Percentiles rank a stretch among this genome's conserved stretches.
phyloP scores from a whole-genome alignment of 23 red algal genomes.

The Porphyridium purpureum region DNA sequence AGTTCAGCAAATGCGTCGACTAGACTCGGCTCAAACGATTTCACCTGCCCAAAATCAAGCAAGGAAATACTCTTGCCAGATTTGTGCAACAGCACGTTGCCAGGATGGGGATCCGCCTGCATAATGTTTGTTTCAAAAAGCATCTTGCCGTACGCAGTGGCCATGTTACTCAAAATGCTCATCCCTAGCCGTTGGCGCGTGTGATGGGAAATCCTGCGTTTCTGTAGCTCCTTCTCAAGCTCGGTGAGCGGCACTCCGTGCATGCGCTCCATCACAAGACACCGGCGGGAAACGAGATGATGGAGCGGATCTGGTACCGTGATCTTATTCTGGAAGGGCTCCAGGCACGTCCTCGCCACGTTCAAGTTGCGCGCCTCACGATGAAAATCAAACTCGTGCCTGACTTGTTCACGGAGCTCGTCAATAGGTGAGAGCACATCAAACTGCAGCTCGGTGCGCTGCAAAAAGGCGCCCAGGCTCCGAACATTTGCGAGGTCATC shows the following conservation, averaged over 20 bases:
- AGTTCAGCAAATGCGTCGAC: neutral
- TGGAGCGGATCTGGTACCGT: slow-evolving; percentile 20
- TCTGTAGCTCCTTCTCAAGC: slow-evolving; percentile 9
- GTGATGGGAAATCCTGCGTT: slow-evolving; percentile 6
- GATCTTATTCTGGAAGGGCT: slow-evolving; percentile 4
- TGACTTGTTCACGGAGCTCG: slow-evolving; percentile 37
- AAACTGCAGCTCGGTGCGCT: slow-evolving; percentile 52
- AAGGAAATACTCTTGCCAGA: slow-evolving; percentile 31
- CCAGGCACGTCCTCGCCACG: slow-evolving; percentile 10
- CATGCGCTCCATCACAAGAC: slow-evolving; percentile 59
- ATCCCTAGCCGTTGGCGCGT: slow-evolving; percentile 10
- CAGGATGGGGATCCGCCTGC: slow-evolving; percentile 93
- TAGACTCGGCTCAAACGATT: slow-evolving; percentile 10
- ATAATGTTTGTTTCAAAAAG: slow-evolving; percentile 61
- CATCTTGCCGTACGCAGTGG: slow-evolving; percentile 61
- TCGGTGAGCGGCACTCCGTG: slow-evolving; percentile 46
- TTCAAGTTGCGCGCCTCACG: slow-evolving; percentile 30
- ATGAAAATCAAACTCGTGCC: slow-evolving; percentile 59
- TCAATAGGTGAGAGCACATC: slow-evolving; percentile 42
- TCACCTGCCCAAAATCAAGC: slow-evolving; percentile 76
- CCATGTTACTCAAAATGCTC: slow-evolving; percentile 29
- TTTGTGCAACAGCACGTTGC: slow-evolving; percentile 50
- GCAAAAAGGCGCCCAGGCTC: slow-evolving; percentile 30
- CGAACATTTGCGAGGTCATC: slow-evolving; percentile 53
- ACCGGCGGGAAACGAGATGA: slow-evolving; percentile 15